phyloP scores from a whole-genome alignment of 1,139 yeast species.

The Diutina catenulata region DNA sequence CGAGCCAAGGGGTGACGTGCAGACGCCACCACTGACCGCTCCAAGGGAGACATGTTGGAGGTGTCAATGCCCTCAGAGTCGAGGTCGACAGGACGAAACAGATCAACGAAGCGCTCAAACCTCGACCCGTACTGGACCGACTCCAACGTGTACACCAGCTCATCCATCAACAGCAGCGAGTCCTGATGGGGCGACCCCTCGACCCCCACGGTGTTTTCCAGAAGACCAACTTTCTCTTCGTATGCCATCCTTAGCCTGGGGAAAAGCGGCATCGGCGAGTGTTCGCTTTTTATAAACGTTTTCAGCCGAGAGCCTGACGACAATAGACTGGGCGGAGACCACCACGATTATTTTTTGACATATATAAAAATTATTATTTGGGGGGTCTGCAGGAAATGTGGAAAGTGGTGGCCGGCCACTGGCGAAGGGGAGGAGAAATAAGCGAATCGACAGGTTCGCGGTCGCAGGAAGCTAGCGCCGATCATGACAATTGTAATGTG shows the following conservation, averaged over 20 bases:
- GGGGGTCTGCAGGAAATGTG: no score
- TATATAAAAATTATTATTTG: no score
- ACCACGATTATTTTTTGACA: no score
- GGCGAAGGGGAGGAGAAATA: no score
- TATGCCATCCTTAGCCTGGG: background rate
- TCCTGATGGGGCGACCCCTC: background rate
- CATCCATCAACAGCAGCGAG: background rate
- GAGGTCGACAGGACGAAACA: constrained; percentile 29
- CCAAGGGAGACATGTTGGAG: constrained; percentile 17
- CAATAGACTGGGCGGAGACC: no score
- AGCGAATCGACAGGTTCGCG: no score
- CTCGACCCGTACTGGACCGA: constrained; percentile 6
- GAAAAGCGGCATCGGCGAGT: background rate
- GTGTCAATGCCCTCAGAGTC: constrained; percentile 26
- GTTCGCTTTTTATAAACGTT: background rate
- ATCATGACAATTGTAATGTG: no score
- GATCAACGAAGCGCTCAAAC: constrained; percentile 18
- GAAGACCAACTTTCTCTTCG: background rate
- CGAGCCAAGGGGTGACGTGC: constrained; percentile 19
- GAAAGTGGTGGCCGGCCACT: no score
- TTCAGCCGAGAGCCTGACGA: no score
- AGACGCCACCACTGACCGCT: constrained; percentile 25
- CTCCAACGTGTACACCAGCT: background rate
- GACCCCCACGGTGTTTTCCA: background rate
- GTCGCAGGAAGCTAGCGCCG: no score